These are phyloP conservation scores for Verticillium isaacii DNA, from an alignment of 2,329 filamentous ascomycete species.

Conservation along the genomic window DNA sequence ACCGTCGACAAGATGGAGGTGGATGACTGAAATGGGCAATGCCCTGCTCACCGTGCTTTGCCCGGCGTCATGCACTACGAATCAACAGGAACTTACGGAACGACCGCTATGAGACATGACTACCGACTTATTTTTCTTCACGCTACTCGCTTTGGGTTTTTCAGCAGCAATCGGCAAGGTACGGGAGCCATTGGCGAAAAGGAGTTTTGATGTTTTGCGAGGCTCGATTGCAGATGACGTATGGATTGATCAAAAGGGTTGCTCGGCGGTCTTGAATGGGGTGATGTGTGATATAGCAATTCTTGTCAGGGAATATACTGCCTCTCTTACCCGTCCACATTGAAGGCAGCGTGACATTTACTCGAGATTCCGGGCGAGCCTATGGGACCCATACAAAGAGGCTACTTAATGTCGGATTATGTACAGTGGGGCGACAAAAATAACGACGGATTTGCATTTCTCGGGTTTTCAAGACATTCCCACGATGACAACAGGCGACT, in stretches of 20 bases:
- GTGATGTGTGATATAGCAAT: background rate
- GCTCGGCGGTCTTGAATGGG: background rate
- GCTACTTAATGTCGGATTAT: background rate
- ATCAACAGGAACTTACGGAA: background rate
- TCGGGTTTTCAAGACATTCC: too few species aligned
- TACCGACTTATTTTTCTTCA: background rate
- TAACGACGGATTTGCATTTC: too few species aligned
- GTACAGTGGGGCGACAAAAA: too few species aligned
- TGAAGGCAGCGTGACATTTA: background rate
- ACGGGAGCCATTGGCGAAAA: background rate
- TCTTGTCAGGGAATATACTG: background rate
- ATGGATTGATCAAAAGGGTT: background rate
- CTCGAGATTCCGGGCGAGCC: background rate
- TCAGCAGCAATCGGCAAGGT: background rate
- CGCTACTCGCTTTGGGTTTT: background rate
- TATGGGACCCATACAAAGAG: background rate
- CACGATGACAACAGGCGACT: too few species aligned
- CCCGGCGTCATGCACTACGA: background rate
- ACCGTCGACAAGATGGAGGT: slow-evolving; percentile 10
- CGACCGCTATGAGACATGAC: background rate
- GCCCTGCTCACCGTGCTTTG: background rate
- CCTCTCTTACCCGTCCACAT: background rate
- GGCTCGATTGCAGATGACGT: background rate
- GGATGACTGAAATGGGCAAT: slow-evolving; percentile 3
- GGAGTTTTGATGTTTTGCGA: background rate